Evolutionary conservation across 306 rosid species (phyloP).

Genomic region (Medicago ruthenica): DNA sequence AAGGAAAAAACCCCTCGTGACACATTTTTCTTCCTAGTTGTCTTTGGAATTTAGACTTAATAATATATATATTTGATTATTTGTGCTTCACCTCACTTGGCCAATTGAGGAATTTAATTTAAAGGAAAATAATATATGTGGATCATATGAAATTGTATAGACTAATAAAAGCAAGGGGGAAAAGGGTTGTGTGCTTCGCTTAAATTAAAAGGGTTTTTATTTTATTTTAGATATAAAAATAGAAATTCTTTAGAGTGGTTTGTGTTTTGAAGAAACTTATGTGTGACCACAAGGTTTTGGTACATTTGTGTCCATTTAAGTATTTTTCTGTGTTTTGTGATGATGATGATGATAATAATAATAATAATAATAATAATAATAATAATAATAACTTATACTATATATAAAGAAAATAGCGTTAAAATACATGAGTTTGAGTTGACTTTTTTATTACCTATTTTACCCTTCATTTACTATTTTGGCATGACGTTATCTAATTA

Average conservation of each 20-base stretch:
- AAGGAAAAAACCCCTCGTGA: conserved; percentile 36
- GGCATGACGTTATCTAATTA: too few relatives aligned
- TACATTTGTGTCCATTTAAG: too few relatives aligned
- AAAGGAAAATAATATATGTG: conserved; percentile 49
- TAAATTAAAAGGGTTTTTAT: neutral
- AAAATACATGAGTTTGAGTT: too few relatives aligned
- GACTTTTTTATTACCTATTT: too few relatives aligned
- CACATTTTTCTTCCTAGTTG: conserved; percentile 48
- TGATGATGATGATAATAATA: too few relatives aligned
- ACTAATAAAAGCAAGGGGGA: too few relatives aligned
- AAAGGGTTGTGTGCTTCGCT: too few relatives aligned
- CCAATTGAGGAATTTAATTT: neutral
- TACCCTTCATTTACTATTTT: too few relatives aligned
- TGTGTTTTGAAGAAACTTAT: neutral
- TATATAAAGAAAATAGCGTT: too few relatives aligned
- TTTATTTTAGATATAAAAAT: neutral
- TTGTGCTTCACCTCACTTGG: neutral
- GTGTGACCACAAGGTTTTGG: too few relatives aligned
- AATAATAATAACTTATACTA: neutral
- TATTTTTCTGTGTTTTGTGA: too few relatives aligned
- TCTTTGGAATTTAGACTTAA: neutral
- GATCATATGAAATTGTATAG: conserved; percentile 15
- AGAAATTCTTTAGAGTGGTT: conserved; percentile 7
- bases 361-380: neutral
- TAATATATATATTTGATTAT: neutral